These are phyloP conservation scores for Pseudonitzschia multiseries DNA, from an alignment of 108 stramenopile genomes.

Conservation along the genomic window DNA sequence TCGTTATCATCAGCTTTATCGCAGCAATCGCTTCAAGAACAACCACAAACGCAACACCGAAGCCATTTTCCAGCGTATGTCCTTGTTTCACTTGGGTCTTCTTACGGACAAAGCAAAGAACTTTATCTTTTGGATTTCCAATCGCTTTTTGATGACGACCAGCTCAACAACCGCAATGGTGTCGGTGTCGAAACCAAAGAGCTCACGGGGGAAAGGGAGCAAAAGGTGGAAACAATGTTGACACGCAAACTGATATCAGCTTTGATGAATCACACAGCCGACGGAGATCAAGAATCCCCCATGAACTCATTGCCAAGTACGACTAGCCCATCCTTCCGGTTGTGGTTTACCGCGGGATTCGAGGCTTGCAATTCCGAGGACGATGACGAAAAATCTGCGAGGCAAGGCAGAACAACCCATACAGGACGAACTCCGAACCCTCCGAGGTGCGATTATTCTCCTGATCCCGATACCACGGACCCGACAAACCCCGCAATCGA, in stretches of 20 bases:
- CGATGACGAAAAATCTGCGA: background rate
- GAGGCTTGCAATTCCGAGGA: background rate
- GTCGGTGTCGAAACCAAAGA: background rate
- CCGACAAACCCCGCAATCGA: background rate
- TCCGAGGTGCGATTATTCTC: background rate
- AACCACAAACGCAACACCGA: background rate
- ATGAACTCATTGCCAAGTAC: background rate
- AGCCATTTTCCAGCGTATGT: background rate
- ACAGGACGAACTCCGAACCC: background rate
- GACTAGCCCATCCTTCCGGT: conserved; percentile 10
- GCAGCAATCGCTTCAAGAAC: background rate
- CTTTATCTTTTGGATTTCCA: conserved; percentile 8
- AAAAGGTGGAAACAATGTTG: background rate
- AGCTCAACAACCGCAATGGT: background rate
- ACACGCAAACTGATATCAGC: background rate
- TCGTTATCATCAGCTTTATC: no score
- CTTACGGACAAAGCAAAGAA: conserved; percentile 6
- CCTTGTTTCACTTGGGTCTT: conserved; percentile 8
- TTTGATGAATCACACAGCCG: conserved; percentile 1
- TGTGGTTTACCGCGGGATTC: conserved; percentile 14
- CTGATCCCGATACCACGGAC: background rate
- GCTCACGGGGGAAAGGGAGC: background rate
- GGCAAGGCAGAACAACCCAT: background rate
- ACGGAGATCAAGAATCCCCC: background rate
- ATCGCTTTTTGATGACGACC: background rate